phyloP scores from a whole-genome alignment of 129 eudicot species.

The Erigeron canadensis region DNA sequence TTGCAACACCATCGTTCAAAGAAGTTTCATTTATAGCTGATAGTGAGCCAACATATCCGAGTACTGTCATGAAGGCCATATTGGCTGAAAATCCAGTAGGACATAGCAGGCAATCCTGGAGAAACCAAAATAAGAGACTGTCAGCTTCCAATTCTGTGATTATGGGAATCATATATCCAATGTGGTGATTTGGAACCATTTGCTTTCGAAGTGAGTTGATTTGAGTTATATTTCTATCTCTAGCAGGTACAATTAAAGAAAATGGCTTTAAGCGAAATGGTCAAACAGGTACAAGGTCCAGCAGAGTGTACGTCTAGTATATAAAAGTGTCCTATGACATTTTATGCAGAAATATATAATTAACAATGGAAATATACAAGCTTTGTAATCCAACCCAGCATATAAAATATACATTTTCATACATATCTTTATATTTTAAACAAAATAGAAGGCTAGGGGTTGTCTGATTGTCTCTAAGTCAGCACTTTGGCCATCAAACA shows the following conservation, averaged over 20 bases:
- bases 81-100: conserved; percentile 99
- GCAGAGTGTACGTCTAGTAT: neutral
- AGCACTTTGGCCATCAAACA: neutral
- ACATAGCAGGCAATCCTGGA: conserved; percentile 98
- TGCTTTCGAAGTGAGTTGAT: too few relatives aligned
- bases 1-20: conserved; percentile 56
- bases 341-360: neutral
- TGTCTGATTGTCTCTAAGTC: neutral
- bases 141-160: conserved; percentile 16
- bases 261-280: too few relatives aligned
- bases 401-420: neutral
- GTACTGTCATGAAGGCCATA: conserved; percentile 89
- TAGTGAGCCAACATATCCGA: conserved; percentile 74
- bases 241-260: too few relatives aligned
- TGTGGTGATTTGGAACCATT: too few relatives aligned
- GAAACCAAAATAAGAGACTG: conserved; percentile 26
- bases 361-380: neutral
- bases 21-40: conserved; percentile 47
- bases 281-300: too few relatives aligned
- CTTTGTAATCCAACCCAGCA: neutral
- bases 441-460: too few relatives aligned
- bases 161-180: neutral
- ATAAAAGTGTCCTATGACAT: neutral
- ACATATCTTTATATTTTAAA: too few relatives aligned
- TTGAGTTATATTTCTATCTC: too few relatives aligned